Conservation (phyloP, 1,284 basidiomycete species). For the Abortiporus biennis region DNA sequence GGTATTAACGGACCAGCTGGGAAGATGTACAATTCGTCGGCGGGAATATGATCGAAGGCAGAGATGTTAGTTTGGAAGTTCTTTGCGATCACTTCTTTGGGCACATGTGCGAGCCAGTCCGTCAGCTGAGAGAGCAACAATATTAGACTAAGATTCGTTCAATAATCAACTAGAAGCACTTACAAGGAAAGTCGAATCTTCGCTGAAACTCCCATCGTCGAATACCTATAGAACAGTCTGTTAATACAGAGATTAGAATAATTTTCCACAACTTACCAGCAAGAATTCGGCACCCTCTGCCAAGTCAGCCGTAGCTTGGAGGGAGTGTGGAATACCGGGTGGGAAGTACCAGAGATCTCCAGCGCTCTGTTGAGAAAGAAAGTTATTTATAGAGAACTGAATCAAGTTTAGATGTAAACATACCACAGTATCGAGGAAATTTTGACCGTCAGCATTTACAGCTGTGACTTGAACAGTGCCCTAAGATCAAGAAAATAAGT, state of each 20-base stretch:
- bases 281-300: constrained; percentile 66
- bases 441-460: constrained; percentile 52
- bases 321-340: constrained; percentile 41
- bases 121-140: constrained; percentile 33
- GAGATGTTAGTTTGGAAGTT: constrained; percentile 52
- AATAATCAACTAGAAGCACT: no score
- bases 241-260: background rate
- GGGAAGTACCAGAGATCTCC: constrained; percentile 58
- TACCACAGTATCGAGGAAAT: constrained; percentile 45
- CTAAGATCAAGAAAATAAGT: no score
- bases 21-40: constrained; percentile 63
- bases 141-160: background rate
- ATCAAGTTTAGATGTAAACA: background rate
- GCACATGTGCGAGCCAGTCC: constrained; percentile 59
- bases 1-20: constrained; percentile 36
- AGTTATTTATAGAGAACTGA: background rate
- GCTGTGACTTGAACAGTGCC: constrained; percentile 51
- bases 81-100: constrained; percentile 55
- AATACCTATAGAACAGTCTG: constrained; percentile 38
- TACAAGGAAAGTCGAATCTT: constrained; percentile 61
- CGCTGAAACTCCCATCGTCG: constrained; percentile 54
- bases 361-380: constrained; percentile 19
- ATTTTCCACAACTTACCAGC: constrained; percentile 35
- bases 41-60: constrained; percentile 50
- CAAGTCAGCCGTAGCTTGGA: constrained; percentile 56